Percentiles rank a stretch among this genome's conserved stretches.
Conservation (phyloP, 2,329 filamentous ascomycete species). For the Hymenoscyphus scutula region DNA sequence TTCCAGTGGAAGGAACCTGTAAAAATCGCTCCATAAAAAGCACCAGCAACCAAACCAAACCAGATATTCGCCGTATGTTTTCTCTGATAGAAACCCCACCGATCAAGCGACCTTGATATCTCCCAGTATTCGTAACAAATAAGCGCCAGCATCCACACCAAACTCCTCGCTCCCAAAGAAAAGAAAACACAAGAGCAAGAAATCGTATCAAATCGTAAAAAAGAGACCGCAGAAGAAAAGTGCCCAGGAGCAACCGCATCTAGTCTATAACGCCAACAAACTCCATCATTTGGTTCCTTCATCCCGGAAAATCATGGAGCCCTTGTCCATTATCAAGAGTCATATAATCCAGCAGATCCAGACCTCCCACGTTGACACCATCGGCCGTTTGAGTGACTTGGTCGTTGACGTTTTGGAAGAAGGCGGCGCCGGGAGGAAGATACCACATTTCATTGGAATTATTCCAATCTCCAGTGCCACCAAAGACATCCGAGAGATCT, state of each 20-base stretch:
- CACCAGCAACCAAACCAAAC: too few relatives aligned
- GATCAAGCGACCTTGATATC: not conserved
- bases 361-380: constrained; percentile 63
- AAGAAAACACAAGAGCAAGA: not conserved
- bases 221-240: not conserved
- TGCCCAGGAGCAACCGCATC: not conserved
- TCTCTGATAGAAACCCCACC: too few relatives aligned
- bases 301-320: not conserved
- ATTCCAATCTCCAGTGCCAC: constrained; percentile 30
- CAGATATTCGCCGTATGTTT: too few relatives aligned
- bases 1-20: too few relatives aligned
- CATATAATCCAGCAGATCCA: constrained; percentile 68
- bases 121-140: not conserved
- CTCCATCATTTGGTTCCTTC: not conserved
- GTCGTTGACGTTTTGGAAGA: constrained; percentile 65
- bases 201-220: not conserved
- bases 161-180: not conserved
- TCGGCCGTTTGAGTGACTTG: constrained; percentile 65
- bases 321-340: constrained; percentile 34
- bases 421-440: constrained; percentile 59
- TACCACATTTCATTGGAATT: constrained; percentile 60
- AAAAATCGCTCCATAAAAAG: too few relatives aligned
- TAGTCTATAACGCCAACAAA: not conserved
- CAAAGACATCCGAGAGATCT: constrained; percentile 36
- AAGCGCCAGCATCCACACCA: not conserved